Evolutionary conservation across 768 basidiomycete species (phyloP).

Genomic region (Phaffia australis): DNA sequence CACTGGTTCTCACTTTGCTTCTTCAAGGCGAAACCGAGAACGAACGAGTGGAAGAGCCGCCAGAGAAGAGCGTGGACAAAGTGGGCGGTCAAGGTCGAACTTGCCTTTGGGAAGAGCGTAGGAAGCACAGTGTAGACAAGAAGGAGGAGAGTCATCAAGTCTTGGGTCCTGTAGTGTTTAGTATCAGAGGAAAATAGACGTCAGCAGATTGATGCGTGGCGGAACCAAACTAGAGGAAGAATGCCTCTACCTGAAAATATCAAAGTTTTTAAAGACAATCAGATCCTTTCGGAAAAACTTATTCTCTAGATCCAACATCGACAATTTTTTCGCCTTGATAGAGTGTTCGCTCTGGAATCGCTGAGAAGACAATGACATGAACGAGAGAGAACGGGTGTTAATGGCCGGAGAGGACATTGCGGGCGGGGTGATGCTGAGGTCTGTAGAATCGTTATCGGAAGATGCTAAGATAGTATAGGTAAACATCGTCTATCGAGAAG

Average conservation of each 20-base stretch:
- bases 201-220: conserved; percentile 16
- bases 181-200: background rate
- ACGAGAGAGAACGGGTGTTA: background rate
- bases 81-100: conserved; percentile 48
- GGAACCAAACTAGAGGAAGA: background rate
- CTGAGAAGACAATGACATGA: conserved; percentile 4
- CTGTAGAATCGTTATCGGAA: background rate
- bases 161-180: conserved; percentile 53
- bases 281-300: conserved; percentile 83
- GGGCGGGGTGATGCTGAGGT: background rate
- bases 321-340: conserved; percentile 39
- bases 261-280: conserved; percentile 67
- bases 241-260: conserved; percentile 61
- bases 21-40: conserved; percentile 68
- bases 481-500: background rate
- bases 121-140: conserved; percentile 53
- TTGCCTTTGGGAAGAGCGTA: conserved; percentile 52
- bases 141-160: conserved; percentile 67
- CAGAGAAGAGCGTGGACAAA: conserved; percentile 74
- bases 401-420: background rate
- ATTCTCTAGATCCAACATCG: conserved; percentile 80
- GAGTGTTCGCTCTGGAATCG: background rate
- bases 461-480: background rate
- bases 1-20: conserved; percentile 79
- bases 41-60: conserved; percentile 79